Percentiles rank a stretch among this genome's conserved stretches.
These are phyloP conservation scores for Madurella fahalii DNA, from an alignment of 2,329 filamentous ascomycete genomes.

Conservation along the genomic window DNA sequence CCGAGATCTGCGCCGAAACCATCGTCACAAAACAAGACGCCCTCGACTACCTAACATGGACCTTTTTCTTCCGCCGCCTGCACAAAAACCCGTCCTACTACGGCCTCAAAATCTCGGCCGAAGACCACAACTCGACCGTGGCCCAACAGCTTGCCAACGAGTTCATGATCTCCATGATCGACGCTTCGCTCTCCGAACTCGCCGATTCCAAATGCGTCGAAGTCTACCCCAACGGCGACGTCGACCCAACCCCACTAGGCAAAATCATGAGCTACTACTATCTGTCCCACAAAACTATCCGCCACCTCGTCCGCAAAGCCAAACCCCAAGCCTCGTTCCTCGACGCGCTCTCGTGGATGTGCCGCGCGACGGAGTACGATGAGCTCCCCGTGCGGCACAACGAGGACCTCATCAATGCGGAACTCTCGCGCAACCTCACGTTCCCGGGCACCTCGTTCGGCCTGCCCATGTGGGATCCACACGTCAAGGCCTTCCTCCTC, in stretches of 20 bases:
- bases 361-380: slow-evolving; percentile 88
- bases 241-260: slow-evolving; percentile 84
- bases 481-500: slow-evolving; percentile 92
- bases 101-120: slow-evolving; percentile 85
- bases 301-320: slow-evolving; percentile 72
- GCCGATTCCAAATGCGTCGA: slow-evolving; percentile 79
- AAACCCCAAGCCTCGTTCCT: slow-evolving; percentile 72
- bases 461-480: slow-evolving; percentile 95
- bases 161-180: slow-evolving; percentile 91
- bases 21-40: slow-evolving; percentile 94
- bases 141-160: slow-evolving; percentile 88
- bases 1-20: slow-evolving; percentile 90
- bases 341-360: slow-evolving; percentile 89
- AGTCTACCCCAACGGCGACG: slow-evolving; percentile 79
- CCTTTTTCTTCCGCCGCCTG: slow-evolving; percentile 94
- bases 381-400: slow-evolving; percentile 97
- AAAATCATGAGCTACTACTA: slow-evolving; percentile 99
- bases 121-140: slow-evolving; percentile 82
- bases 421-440: slow-evolving; percentile 78
- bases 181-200: slow-evolving; percentile 77
- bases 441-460: slow-evolving; percentile 56
- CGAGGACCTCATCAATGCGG: slow-evolving; percentile 93
- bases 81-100: slow-evolving; percentile 99
- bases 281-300: slow-evolving; percentile 89
- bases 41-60: slow-evolving; percentile 97